These are phyloP conservation scores for Mucor sp. DNA, from an alignment of 371 early-diverging fungal species.

Conservation along the genomic window DNA sequence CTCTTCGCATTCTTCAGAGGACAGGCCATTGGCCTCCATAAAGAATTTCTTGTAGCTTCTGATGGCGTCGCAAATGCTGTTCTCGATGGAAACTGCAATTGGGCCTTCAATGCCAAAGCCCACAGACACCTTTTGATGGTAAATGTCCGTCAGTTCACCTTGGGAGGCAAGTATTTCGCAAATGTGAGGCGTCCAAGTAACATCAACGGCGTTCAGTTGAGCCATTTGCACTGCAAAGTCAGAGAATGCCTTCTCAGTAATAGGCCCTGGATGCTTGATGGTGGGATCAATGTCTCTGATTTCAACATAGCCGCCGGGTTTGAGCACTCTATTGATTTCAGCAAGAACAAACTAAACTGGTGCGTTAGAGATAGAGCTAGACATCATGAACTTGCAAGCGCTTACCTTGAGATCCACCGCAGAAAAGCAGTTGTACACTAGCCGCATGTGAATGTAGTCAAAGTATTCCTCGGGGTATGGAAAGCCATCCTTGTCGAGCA, in stretches of 20 bases:
- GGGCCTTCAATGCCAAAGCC: conserved; percentile 22
- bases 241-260: conserved; percentile 27
- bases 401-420: conserved; percentile 34
- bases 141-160: conserved; percentile 36
- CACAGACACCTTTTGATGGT: conserved; percentile 30
- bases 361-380: too few relatives aligned
- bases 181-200: conserved; percentile 32
- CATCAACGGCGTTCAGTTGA: conserved; percentile 25
- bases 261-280: conserved; percentile 54
- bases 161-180: conserved; percentile 17
- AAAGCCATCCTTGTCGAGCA: conserved; percentile 42
- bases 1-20: conserved; percentile 10
- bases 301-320: conserved; percentile 61
- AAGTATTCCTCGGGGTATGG: conserved; percentile 57
- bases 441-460: conserved; percentile 58
- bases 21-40: conserved; percentile 9
- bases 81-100: conserved; percentile 13
- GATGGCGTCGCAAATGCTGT: conserved; percentile 12
- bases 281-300: conserved; percentile 55
- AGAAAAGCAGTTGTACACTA: conserved; percentile 43
- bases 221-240: conserved; percentile 9
- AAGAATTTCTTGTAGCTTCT: conserved; percentile 17
- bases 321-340: conserved; percentile 43
- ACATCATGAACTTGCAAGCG: background rate
- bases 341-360: conserved; percentile 19